Conservation (phyloP, 768 basidiomycete species). For the Psilocybe tampanensis region DNA sequence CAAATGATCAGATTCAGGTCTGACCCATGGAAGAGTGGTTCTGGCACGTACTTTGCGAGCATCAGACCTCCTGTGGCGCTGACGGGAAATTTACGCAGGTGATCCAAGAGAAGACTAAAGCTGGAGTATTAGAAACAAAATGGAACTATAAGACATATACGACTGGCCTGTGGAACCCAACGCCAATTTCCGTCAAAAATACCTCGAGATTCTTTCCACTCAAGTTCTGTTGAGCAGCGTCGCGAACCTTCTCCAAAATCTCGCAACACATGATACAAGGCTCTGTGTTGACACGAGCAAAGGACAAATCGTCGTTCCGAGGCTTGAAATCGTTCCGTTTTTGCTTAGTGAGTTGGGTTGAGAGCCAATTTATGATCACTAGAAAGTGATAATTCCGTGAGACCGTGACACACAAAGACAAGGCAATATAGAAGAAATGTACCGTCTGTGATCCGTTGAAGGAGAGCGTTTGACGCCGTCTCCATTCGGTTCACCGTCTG, state of each 20-base stretch:
- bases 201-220: conserved; percentile 93
- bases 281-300: conserved; percentile 93
- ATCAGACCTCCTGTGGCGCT: conserved; percentile 96
- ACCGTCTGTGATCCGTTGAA: conserved; percentile 87
- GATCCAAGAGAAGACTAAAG: conserved; percentile 84
- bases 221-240: conserved; percentile 72
- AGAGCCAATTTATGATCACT: conserved; percentile 80
- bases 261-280: conserved; percentile 90
- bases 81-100: conserved; percentile 94
- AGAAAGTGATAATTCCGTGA: conserved; percentile 1
- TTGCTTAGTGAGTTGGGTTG: conserved; percentile 81
- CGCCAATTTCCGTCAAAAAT: conserved; percentile 92
- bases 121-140: conserved; percentile 6
- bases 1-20: not conserved
- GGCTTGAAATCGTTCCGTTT: conserved; percentile 98
- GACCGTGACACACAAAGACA: conserved; percentile 8
- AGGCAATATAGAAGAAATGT: conserved; percentile 23
- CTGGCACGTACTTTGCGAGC: conserved; percentile 91
- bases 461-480: conserved; percentile 73
- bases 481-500: conserved; percentile 86
- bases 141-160: not conserved
- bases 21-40: not conserved
- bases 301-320: conserved; percentile 92
- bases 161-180: conserved; percentile 85
- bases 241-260: conserved; percentile 77